phyloP scores from a whole-genome alignment of 768 basidiomycete species.

The Clavaria fumosa region DNA sequence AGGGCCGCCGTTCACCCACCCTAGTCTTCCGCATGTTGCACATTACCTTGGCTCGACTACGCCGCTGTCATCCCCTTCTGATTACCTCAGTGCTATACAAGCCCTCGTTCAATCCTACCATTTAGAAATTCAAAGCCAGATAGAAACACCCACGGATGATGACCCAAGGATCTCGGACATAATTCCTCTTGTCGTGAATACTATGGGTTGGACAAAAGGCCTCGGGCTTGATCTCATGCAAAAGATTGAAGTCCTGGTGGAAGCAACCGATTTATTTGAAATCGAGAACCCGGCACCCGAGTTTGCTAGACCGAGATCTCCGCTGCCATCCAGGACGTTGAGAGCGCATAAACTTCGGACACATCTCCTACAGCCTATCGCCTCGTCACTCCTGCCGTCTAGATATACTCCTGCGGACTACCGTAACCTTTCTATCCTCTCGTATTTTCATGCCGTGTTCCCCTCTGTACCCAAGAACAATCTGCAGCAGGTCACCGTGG shows the following conservation, averaged over 20 bases:
- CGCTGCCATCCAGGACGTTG: too few relatives aligned
- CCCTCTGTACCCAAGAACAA: conserved; percentile 12
- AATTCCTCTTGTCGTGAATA: conserved; percentile 84
- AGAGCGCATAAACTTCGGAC: conserved; percentile 14
- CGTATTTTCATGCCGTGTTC: conserved; percentile 56
- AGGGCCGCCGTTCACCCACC: conserved; percentile 88
- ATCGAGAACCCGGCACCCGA: conserved; percentile 18
- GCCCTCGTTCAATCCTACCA: conserved; percentile 53
- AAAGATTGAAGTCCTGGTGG: conserved; percentile 51
- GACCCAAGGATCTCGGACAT: conserved; percentile 31
- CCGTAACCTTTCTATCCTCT: conserved; percentile 52
- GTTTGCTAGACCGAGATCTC: background rate
- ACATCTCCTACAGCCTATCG: conserved; percentile 32
- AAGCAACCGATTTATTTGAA: conserved; percentile 46
- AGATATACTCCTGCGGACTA: conserved; percentile 48
- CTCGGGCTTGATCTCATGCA: conserved; percentile 68
- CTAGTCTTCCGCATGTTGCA: conserved; percentile 47
- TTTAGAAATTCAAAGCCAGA: conserved; percentile 40
- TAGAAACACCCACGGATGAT: conserved; percentile 12
- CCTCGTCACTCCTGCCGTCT: conserved; percentile 27
- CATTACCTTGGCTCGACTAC: conserved; percentile 76
- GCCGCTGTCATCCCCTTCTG: conserved; percentile 59
- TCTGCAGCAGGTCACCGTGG: conserved; percentile 23
- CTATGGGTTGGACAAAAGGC: conserved; percentile 95
- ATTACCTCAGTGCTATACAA: conserved; percentile 57